Conservation (phyloP, 2,329 filamentous ascomycete genomes). For the Fusarium albosuccineum region DNA sequence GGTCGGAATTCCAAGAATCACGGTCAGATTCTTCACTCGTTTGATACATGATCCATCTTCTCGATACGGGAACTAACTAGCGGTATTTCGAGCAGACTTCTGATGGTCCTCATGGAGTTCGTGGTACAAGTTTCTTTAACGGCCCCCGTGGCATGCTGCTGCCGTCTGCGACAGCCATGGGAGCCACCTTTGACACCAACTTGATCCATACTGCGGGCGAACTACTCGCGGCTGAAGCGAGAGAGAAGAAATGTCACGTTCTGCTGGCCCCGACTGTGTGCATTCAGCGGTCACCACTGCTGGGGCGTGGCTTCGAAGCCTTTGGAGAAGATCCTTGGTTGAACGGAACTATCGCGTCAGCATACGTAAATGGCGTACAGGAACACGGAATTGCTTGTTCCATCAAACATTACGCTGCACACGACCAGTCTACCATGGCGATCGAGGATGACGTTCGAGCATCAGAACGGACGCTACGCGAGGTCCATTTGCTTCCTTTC, state of each 20-base stretch:
- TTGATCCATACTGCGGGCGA: conserved; percentile 67
- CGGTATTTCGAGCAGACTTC: conserved; percentile 6
- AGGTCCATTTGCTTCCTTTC: conserved; percentile 51
- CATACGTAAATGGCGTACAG: conserved; percentile 52
- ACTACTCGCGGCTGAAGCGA: conserved; percentile 65
- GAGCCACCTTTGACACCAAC: conserved; percentile 71
- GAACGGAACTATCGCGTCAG: conserved; percentile 50
- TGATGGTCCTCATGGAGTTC: conserved; percentile 35
- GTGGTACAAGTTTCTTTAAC: conserved; percentile 30
- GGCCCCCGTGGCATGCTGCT: conserved; percentile 8
- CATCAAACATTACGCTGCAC: conserved; percentile 58
- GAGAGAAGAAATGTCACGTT: conserved; percentile 74
- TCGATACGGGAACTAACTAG: background rate
- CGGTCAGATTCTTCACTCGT: background rate
- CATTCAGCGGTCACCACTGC: conserved; percentile 55
- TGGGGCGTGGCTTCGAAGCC: conserved; percentile 57
- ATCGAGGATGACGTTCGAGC: conserved; percentile 29
- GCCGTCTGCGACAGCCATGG: conserved; percentile 55
- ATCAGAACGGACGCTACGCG: conserved; percentile 25
- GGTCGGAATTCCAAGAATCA: conserved; percentile 12
- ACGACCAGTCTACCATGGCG: conserved; percentile 48
- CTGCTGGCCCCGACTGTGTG: conserved; percentile 57
- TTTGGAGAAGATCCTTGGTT: conserved; percentile 57
- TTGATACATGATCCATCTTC: background rate
- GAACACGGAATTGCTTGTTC: conserved; percentile 52